Evolutionary conservation across 768 basidiomycete species (phyloP), one percentile per base, ranked within the genome.

Genomic region (Suillus subluteus): DNA sequence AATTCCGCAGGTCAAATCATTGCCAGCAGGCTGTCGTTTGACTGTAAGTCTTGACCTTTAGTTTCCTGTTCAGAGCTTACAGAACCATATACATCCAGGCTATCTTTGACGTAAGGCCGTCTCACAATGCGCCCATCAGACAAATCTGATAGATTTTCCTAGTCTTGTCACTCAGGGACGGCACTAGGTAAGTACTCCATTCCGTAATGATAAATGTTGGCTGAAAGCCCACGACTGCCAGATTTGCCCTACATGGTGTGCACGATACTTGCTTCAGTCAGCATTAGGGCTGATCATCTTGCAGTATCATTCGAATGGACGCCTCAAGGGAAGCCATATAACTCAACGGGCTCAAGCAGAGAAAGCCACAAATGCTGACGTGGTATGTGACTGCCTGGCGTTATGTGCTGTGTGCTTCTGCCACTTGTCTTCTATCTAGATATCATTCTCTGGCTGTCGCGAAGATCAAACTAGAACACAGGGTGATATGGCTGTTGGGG

Each of bases 371-470:
- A 75, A 84, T 0, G 95, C 92, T 3, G 96, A 99, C 73, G 94
- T 88, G n/a, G 84, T 85, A 66, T n/a, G 82, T 72, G 13, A 30
- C 13, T 7, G 18, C 21, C 15, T 55, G 58, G 32, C 59, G 46
- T 56, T 4, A 15, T 26, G 55, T n/a, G 43, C 26, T 13, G 44
- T 37, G 23, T 64, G 37, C 59, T 43, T 43, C 40, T 30, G 2
- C 18, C 7, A 15, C 38, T 26, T 11, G 4, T 23, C 13, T 12
- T 16, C 37, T 48, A 2, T 63, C 55, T 67, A 91, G 87, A 89
- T 93, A 62, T 90, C 88, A 1, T 91, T 87, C 75, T 87, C 90
- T 21, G 90, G 86, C 26, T 91, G 91, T 71, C 82, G 86, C 62
- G 92, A 93, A 73, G 83, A 82, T 41, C 86, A 91, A 75, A 91